Conservation (phyloP, 2,329 filamentous ascomycete species). For the Fusarium odoratissimum region DNA sequence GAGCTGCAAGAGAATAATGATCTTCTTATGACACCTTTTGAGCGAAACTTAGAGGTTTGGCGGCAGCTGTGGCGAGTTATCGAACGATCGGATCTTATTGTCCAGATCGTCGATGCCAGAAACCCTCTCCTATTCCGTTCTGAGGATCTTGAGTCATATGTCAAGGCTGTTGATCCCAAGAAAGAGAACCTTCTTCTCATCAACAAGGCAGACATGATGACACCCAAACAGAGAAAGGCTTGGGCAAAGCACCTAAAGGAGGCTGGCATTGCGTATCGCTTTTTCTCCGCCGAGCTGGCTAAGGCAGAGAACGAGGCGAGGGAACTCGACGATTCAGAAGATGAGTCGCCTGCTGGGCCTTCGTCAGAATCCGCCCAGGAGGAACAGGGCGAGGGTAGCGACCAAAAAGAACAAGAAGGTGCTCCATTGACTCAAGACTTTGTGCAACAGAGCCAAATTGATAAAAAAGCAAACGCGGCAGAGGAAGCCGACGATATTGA, state of each 20-base stretch:
- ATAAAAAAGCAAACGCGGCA: constrained; percentile 34
- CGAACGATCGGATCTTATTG: constrained; percentile 92
- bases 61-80: constrained; percentile 98
- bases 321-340: constrained; percentile 62
- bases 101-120: constrained; percentile 97
- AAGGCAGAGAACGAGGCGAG: constrained; percentile 87
- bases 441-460: constrained; percentile 42
- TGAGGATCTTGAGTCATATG: constrained; percentile 92
- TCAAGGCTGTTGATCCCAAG: constrained; percentile 87
- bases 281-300: constrained; percentile 94
- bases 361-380: constrained; percentile 41
- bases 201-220: constrained; percentile 99
- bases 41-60: constrained; percentile 98
- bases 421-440: constrained; percentile 46
- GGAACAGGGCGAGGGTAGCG: constrained; percentile 43
- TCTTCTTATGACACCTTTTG: constrained; percentile 96
- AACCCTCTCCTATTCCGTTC: constrained; percentile 95
- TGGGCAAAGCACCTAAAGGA: constrained; percentile 91
- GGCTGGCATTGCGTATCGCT: constrained; percentile 87
- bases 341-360: constrained; percentile 46
- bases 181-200: constrained; percentile 94
- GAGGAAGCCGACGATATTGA: constrained; percentile 60
- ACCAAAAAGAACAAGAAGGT: constrained; percentile 41
- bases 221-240: constrained; percentile 78
- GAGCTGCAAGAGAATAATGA: constrained; percentile 95